Base-by-base conservation (phyloP, 495 filamentous ascomycete genomes). In the Hypoxylon perforatum region DNA sequence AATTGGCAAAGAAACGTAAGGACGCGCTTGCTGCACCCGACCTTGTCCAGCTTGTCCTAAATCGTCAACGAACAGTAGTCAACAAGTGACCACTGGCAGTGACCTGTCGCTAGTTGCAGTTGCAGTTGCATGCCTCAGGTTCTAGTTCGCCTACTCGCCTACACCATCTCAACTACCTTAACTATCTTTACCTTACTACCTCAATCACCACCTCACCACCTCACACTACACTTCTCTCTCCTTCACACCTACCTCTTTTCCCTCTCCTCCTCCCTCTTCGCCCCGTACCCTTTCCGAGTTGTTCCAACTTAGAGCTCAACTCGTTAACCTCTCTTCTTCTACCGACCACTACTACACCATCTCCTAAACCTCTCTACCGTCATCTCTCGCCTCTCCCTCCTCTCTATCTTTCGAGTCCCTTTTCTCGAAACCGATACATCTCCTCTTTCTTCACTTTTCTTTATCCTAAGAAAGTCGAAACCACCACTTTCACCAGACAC, bases 211-310 rank as follows among this genome's bases (percentile, higher is more conserved):
- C n/a, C n/a, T n/a, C n/a, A n/a, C n/a, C n/a, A n/a, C n/a, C n/a
- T n/a, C n/a, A n/a, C n/a, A 17, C 55, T 42, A 58, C 69, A 65
- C 68, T 68, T 73, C 68, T 71, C 69, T 68, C 64, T 69, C n/a
- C n/a, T 59, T 47, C 69, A 59, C 58, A 46, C 63, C 61, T 62
- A 61, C 61, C 69, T 69, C 62, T 55, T 55, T 69, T 71, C 50
- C 57, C 53, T 57, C 47, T 53, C 47, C 22, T 28, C 63, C 66
- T 61, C 57, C 63, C 62, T 67, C 60, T 56, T 57, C 17, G 47
- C 55, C 49, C 57, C 49, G 41, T 64, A 51, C 64, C 65, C 58
- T 70, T 70, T 66, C 63, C 57, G 63, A 59, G 64, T 54, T 36
- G 47, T 61, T 53, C 54, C 68, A 35, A 52, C 46, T 15, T 6